Evolutionary conservation across 768 basidiomycete species (phyloP).

Genomic region (Russula compacta): DNA sequence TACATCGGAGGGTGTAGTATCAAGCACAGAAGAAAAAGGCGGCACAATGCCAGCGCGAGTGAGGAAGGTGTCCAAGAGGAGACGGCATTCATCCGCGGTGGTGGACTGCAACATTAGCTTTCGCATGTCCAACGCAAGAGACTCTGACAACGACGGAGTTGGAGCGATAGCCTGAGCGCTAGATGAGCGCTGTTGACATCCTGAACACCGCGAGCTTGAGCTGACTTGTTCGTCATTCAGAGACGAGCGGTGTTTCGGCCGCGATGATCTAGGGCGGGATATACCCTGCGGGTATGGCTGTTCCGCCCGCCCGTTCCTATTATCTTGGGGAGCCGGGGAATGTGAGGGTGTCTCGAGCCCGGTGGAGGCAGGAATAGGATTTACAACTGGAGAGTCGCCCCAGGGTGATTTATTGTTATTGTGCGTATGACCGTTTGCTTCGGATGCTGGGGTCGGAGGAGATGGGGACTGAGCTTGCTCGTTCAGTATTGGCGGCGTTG

Average conservation of each 20-base stretch:
- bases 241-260: background rate
- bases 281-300: background rate
- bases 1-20: constrained; percentile 1
- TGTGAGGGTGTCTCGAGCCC: background rate
- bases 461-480: background rate
- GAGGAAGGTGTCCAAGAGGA: constrained; percentile 78
- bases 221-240: background rate
- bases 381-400: background rate
- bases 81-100: constrained; percentile 72
- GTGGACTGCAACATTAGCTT: constrained; percentile 58
- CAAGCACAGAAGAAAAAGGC: constrained; percentile 27
- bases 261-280: background rate
- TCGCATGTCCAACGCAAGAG: constrained; percentile 57
- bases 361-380: background rate
- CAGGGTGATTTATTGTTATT: background rate
- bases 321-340: background rate
- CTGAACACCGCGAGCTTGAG: background rate
- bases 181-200: constrained; percentile 9
- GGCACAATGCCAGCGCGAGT: constrained; percentile 24
- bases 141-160: constrained; percentile 31
- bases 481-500: background rate
- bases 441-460: background rate
- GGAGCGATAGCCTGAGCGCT: constrained; percentile 21
- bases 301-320: background rate
- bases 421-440: background rate